These are phyloP conservation scores for Moesziomyces sp. DNA, from an alignment of 1,284 basidiomycete genomes.

Conservation along the genomic window DNA sequence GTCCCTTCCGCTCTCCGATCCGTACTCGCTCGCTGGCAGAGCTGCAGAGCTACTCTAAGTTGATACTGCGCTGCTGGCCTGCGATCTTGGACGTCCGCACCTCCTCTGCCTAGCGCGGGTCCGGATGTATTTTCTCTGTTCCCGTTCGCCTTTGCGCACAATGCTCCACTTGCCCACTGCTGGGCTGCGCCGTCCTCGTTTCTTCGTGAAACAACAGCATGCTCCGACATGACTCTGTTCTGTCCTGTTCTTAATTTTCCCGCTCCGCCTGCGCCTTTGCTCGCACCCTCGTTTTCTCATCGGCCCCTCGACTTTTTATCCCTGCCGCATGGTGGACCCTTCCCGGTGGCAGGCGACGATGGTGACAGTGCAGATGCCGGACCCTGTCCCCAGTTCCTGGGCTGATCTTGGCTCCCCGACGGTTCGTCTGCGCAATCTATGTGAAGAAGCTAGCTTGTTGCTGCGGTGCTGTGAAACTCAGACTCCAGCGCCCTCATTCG, in stretches of 20 bases:
- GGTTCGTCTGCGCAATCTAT: background rate
- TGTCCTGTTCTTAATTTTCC: background rate
- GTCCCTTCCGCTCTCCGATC: background rate
- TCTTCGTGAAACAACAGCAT: constrained; percentile 1
- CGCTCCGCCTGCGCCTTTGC: constrained; percentile 1
- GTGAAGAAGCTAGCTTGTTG: background rate
- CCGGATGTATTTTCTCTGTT: background rate
- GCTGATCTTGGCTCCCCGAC: background rate
- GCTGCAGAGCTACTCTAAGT: background rate
- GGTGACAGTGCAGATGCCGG: too few relatives aligned
- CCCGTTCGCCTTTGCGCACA: background rate
- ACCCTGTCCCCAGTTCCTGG: too few relatives aligned
- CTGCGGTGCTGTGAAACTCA: background rate
- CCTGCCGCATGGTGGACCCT: background rate
- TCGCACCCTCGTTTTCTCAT: background rate
- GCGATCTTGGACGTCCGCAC: background rate
- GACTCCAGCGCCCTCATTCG: background rate
- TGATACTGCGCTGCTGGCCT: background rate
- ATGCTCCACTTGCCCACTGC: background rate
- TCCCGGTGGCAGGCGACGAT: background rate
- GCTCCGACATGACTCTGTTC: background rate
- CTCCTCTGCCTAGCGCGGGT: background rate
- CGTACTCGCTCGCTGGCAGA: background rate
- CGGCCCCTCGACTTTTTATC: background rate
- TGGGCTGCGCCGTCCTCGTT: background rate